These are phyloP conservation scores for Jacaranda copaia DNA, from an alignment of 257 asterid species.

Conservation along the genomic window DNA sequence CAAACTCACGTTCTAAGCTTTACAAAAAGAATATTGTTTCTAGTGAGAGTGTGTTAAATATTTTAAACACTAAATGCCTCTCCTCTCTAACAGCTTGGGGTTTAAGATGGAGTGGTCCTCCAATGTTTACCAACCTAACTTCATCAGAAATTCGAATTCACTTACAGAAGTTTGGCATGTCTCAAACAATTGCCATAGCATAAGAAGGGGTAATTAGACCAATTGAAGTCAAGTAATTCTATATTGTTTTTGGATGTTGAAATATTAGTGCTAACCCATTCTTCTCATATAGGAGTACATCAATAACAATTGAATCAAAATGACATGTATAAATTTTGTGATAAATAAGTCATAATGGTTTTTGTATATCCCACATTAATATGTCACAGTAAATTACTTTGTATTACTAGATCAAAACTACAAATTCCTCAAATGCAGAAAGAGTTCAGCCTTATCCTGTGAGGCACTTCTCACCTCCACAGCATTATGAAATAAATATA, in stretches of 20 bases:
- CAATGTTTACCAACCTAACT: neutral
- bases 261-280: neutral
- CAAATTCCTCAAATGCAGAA: neutral
- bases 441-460: neutral
- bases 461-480: constrained; percentile 60
- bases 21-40: no score
- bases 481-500: constrained; percentile 64
- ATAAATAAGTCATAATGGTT: neutral
- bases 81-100: no score
- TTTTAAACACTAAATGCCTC: no score
- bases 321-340: neutral
- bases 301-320: constrained; percentile 10
- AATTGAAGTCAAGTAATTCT: neutral
- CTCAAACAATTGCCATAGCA: neutral
- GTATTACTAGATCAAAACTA: neutral
- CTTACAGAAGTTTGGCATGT: neutral
- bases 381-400: neutral
- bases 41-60: no score
- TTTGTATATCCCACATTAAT: neutral
- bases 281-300: constrained; percentile 17
- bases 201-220: neutral
- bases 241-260: neutral
- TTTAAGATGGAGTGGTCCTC: no score
- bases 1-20: no score
- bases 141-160: neutral